Base-by-base conservation (phyloP, 2,329 filamentous ascomycete genomes). In the Blastomyces emzantsi region DNA sequence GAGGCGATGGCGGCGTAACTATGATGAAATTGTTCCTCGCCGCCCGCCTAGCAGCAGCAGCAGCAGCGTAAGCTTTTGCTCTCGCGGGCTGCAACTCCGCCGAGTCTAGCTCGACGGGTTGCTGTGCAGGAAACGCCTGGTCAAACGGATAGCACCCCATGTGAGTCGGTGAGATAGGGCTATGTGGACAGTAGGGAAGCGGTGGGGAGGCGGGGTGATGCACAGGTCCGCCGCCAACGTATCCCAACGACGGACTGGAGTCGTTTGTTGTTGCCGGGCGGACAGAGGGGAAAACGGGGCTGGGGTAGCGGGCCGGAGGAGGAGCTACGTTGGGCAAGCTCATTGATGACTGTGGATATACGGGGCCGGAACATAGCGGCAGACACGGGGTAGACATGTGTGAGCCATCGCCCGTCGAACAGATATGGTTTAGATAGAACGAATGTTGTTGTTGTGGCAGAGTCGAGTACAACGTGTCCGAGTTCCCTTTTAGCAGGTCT, bases 401-500 rank as follows among this genome's bases (percentile, higher is more conserved):
- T 15, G 55, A 41, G 11, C 11, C 8, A 11, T 57, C 36, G 9
- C 8, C 30, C 9, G 55, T 9, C 36, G 55, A 57, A 41, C 11
- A 39, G 1, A n/a, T 11, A 13, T 57, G 33, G 33, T 41, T 41
- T 3, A 36, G 4, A 57, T 6, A 25, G 39, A 57, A 13, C 30
- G 8, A 57, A 25, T 52, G 30, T 4, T 33, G 55, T 33, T 60
- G 62, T 6, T 54, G 62, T 13, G 57, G 3, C 17, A 19, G 25
- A 17, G 62, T 55, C 43, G 52, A 41, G 33, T 54, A 51, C 22
- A 58, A 5, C 41, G 57, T 43, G 67, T 64, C 63, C 25, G 19
- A 30, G 7, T 70, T 66, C 60, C 70, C 69, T 61, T 75, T 73
- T 36, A 76, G 69, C 6, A 77, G 65, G 64, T 81, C 76, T 0